These are phyloP conservation scores for Cryptosporidium ryanae DNA, from an alignment of 169 alveolate genomes.

Conservation along the genomic window DNA sequence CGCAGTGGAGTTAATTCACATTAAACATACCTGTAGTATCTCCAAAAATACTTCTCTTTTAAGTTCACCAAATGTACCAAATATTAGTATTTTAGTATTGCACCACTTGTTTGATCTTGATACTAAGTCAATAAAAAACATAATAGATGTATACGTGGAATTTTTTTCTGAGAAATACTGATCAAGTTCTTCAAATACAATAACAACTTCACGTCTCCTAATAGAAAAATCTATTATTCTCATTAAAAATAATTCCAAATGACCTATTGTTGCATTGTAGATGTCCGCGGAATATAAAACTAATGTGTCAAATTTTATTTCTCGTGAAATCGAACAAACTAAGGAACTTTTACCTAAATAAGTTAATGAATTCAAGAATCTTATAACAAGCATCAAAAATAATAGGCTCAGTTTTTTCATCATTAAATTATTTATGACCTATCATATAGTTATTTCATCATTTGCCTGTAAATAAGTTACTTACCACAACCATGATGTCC, in stretches of 20 bases:
- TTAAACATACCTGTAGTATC: slow-evolving; percentile 35
- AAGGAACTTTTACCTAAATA: slow-evolving; percentile 50
- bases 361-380: neutral
- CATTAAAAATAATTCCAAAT: neutral
- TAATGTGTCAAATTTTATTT: slow-evolving; percentile 1
- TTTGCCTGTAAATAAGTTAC: slow-evolving; percentile 18
- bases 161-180: neutral
- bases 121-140: slow-evolving; percentile 35
- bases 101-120: slow-evolving; percentile 65
- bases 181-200: slow-evolving; percentile 50
- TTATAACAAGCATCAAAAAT: slow-evolving; percentile 32
- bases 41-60: neutral
- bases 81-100: slow-evolving; percentile 13
- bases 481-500: slow-evolving; percentile 72
- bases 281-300: slow-evolving; percentile 30
- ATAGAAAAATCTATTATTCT: neutral
- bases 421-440: slow-evolving; percentile 47
- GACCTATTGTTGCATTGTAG: slow-evolving; percentile 41
- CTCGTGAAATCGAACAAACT: neutral
- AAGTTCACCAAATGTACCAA: slow-evolving; percentile 13
- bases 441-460: slow-evolving; percentile 49
- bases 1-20: neutral
- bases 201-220: neutral
- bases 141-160: neutral
- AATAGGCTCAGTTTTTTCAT: slow-evolving; percentile 60